Evolutionary conservation across 2,329 filamentous ascomycete genomes (phyloP).

Genomic region (Dactylellina cionopaga): DNA sequence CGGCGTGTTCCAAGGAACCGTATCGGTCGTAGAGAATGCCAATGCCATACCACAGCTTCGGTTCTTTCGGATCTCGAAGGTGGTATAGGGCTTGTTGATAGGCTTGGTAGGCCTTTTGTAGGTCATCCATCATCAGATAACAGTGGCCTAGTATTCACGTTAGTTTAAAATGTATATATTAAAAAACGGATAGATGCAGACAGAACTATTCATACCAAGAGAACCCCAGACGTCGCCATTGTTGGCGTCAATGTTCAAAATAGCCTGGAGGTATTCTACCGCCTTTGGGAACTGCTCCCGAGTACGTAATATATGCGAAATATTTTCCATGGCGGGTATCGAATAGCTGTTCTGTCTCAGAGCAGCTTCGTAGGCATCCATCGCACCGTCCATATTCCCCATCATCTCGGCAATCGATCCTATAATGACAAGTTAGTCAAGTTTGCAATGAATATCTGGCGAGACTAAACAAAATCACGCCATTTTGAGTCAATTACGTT

Average conservation of each 20-base stretch:
- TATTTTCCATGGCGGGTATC: constrained; percentile 89
- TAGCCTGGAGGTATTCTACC: constrained; percentile 89
- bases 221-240: constrained; percentile 98
- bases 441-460: constrained; percentile 2
- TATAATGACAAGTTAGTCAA: constrained; percentile 60
- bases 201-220: constrained; percentile 71
- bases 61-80: constrained; percentile 93
- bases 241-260: constrained; percentile 84
- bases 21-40: constrained; percentile 97
- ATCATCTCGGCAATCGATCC: constrained; percentile 87
- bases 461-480: constrained; percentile 7
- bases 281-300: constrained; percentile 94
- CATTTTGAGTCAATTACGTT: constrained; percentile 31
- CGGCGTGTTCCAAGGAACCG: constrained; percentile 93
- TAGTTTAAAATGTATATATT: constrained; percentile 48
- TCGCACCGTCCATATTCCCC: constrained; percentile 87
- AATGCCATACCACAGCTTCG: constrained; percentile 98
- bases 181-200: not conserved
- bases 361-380: constrained; percentile 89
- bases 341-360: constrained; percentile 88
- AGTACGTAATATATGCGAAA: constrained; percentile 87
- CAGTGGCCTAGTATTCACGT: constrained; percentile 76
- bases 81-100: constrained; percentile 97
- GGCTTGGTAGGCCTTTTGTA: constrained; percentile 94
- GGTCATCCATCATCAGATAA: constrained; percentile 97